phyloP scores from a whole-genome alignment of 805 yeast species.

The Helenozyma baotianmanensis region DNA sequence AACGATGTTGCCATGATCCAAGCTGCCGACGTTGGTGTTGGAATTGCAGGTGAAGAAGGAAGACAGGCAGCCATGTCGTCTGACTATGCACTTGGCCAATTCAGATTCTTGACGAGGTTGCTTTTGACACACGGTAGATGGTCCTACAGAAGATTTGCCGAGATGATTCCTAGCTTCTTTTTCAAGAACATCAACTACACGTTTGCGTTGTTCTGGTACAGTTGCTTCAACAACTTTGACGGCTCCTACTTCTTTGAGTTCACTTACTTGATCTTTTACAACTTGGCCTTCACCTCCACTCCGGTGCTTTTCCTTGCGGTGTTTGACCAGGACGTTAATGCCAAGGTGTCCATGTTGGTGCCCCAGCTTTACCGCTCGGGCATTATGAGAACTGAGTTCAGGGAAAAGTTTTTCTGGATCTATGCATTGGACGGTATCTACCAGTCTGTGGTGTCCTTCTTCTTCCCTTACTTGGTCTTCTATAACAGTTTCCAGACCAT shows the following conservation, averaged over 20 bases:
- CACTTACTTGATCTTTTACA: constrained; percentile 73
- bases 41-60: constrained; percentile 86
- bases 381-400: constrained; percentile 59
- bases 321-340: constrained; percentile 72
- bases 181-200: constrained; percentile 75
- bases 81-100: constrained; percentile 80
- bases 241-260: constrained; percentile 75
- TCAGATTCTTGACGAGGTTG: constrained; percentile 60
- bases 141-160: constrained; percentile 71
- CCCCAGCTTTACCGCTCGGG: constrained; percentile 72
- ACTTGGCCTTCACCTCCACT: constrained; percentile 74
- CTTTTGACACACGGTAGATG: constrained; percentile 79
- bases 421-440: constrained; percentile 69
- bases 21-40: constrained; percentile 80
- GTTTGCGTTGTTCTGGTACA: constrained; percentile 72
- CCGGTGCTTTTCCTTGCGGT: constrained; percentile 73
- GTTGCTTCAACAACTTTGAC: constrained; percentile 63
- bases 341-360: constrained; percentile 56
- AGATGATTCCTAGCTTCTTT: constrained; percentile 75
- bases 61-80: constrained; percentile 84
- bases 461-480: constrained; percentile 59
- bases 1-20: constrained; percentile 88
- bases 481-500: constrained; percentile 35
- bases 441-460: constrained; percentile 67
- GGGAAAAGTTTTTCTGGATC: constrained; percentile 51